phyloP scores from a whole-genome alignment of 768 basidiomycete species.

The Calvatia gigantea region DNA sequence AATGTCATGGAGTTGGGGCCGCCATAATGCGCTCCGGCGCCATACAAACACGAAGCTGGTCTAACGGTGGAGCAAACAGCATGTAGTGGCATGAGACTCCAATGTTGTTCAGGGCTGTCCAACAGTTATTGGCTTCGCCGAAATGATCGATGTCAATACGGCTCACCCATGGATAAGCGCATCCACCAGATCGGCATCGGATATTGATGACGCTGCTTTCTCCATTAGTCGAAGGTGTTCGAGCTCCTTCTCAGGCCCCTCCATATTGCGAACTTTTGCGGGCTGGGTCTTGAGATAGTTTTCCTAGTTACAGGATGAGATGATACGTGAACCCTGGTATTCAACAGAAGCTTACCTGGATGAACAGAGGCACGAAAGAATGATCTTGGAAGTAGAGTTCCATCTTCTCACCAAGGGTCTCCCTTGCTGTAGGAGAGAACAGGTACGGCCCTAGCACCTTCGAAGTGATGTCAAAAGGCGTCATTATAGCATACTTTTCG shows the following conservation, averaged over 20 bases:
- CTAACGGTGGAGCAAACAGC: slow-evolving; percentile 87
- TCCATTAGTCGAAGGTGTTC: slow-evolving; percentile 82
- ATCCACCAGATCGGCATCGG: slow-evolving; percentile 93
- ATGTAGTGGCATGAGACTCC: slow-evolving; percentile 92
- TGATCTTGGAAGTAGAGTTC: slow-evolving; percentile 97
- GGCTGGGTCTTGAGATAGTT: slow-evolving; percentile 91
- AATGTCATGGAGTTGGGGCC: slow-evolving; percentile 70
- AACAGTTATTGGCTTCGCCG: slow-evolving; percentile 2
- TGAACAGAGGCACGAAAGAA: slow-evolving; percentile 90
- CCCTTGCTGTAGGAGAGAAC: slow-evolving; percentile 77
- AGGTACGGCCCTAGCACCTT: slow-evolving; percentile 90
- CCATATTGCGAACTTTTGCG: slow-evolving; percentile 48
- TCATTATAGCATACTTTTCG: slow-evolving; percentile 88
- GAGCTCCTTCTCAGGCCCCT: slow-evolving; percentile 61
- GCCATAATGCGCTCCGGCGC: slow-evolving; percentile 61
- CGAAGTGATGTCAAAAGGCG: slow-evolving; percentile 88
- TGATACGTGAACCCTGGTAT: not conserved
- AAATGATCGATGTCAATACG: not conserved
- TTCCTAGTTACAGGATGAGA: slow-evolving; percentile 49
- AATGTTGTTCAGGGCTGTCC: slow-evolving; percentile 86
- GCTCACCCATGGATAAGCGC: slow-evolving; percentile 86
- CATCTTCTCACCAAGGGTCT: slow-evolving; percentile 88
- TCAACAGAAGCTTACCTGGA: slow-evolving; percentile 58
- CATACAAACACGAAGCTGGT: slow-evolving; percentile 84
- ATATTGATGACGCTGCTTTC: slow-evolving; percentile 87